Percentiles rank a stretch among this genome's conserved stretches.
Conservation (phyloP, 208 protist genomes). For the Crithidia thermophila region DNA sequence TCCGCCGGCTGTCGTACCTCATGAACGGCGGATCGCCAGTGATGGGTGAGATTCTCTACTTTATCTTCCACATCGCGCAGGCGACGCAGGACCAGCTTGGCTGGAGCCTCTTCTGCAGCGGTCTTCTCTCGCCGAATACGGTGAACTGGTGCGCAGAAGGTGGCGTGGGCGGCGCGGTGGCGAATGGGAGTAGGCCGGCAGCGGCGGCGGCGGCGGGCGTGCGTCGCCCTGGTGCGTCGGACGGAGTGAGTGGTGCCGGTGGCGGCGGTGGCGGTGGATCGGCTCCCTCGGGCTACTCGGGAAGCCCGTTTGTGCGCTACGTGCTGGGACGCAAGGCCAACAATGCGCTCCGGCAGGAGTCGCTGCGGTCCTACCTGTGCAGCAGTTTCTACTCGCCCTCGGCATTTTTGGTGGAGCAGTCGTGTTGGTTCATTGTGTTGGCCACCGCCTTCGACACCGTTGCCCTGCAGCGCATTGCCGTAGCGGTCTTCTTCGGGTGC, state of each 20-base stretch:
- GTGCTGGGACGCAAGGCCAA: conserved; percentile 17
- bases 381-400: conserved; percentile 37
- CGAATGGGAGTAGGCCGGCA: background rate
- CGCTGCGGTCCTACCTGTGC: conserved; percentile 28
- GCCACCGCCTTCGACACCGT: conserved; percentile 15
- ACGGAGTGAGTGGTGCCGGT: background rate
- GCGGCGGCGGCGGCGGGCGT: background rate
- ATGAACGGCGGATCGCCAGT: conserved; percentile 32
- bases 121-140: conserved; percentile 12
- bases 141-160: conserved; percentile 15
- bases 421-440: conserved; percentile 32
- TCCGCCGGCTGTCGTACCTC: conserved; percentile 24
- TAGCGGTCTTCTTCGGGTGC: conserved; percentile 27
- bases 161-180: background rate
- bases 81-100: conserved; percentile 40
- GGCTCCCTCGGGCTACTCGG: background rate
- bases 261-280: background rate
- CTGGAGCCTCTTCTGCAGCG: conserved; percentile 29
- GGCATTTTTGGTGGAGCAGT: conserved; percentile 43
- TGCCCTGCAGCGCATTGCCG: conserved; percentile 31
- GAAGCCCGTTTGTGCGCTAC: conserved; percentile 24
- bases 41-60: conserved; percentile 34
- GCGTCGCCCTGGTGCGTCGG: background rate
- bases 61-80: conserved; percentile 27
- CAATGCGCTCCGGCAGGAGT: conserved; percentile 23